These are phyloP conservation scores for Sphagnum tenellum DNA, from an alignment of 225 moss, liverwort and hornwort genomes.

Conservation along the genomic window DNA sequence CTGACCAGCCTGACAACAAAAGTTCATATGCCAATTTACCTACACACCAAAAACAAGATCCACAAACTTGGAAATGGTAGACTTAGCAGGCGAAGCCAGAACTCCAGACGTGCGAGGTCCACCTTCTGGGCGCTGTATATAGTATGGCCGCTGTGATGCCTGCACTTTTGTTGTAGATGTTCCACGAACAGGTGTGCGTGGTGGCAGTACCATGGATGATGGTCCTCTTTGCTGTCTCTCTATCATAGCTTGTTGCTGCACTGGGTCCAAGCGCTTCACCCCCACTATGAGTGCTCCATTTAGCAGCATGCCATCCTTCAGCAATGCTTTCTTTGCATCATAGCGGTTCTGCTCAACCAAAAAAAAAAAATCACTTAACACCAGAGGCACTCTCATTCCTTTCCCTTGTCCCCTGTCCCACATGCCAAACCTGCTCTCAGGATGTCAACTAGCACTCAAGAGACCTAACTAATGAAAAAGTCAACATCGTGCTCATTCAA, in stretches of 20 bases:
- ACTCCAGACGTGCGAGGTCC: constrained; percentile 54
- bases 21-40: background rate
- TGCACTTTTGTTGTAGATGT: constrained; percentile 21
- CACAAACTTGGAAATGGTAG: constrained; percentile 76
- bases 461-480: too few relatives aligned
- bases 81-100: constrained; percentile 87
- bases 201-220: constrained; percentile 39
- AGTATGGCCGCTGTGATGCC: constrained; percentile 42
- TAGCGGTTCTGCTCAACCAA: constrained; percentile 50
- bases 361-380: background rate
- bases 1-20: too few relatives aligned
- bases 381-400: too few relatives aligned
- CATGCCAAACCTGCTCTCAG: too few relatives aligned
- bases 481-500: too few relatives aligned
- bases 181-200: constrained; percentile 38
- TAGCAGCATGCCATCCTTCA: constrained; percentile 81
- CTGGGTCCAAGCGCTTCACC: constrained; percentile 78
- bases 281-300: constrained; percentile 92
- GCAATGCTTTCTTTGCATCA: constrained; percentile 85
- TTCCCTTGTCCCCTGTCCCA: too few relatives aligned
- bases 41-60: constrained; percentile 90
- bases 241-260: constrained; percentile 57
- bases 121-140: constrained; percentile 37
- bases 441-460: too few relatives aligned
- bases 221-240: constrained; percentile 44